phyloP scores from a whole-genome alignment of 2,329 filamentous ascomycete species.

The Metarhizium sp. region DNA sequence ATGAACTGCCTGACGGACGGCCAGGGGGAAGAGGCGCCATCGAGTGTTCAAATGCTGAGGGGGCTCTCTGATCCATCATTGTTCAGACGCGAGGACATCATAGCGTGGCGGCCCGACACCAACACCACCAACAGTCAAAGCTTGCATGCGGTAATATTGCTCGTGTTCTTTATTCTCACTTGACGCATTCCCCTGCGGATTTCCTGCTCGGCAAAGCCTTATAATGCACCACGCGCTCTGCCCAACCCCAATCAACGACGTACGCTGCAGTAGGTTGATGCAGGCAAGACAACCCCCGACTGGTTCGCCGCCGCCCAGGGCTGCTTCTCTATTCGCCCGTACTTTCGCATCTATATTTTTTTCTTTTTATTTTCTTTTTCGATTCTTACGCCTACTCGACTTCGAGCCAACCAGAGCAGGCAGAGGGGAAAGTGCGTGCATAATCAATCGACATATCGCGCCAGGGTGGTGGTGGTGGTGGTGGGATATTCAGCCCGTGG shows the following conservation, averaged over 20 bases:
- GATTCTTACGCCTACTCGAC: not conserved
- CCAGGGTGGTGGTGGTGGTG: not conserved
- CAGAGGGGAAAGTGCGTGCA: not conserved
- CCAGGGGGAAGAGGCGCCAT: not conserved
- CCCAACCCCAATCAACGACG: conserved; percentile 10
- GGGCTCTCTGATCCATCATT: not conserved
- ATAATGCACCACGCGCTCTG: not conserved
- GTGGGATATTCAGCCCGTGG: not conserved
- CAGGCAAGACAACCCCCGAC: conserved; percentile 15
- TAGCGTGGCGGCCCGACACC: conserved; percentile 4
- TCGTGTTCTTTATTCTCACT: not conserved
- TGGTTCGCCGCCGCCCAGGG: conserved; percentile 11
- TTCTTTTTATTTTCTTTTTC: not conserved
- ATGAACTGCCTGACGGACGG: not conserved
- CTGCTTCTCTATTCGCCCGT: conserved; percentile 4
- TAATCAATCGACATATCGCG: not conserved
- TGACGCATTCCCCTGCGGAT: not conserved
- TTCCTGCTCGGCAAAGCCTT: not conserved
- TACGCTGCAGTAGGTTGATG: conserved; percentile 11
- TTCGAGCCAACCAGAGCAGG: not conserved
- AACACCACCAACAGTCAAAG: not conserved
- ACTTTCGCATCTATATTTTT: not conserved
- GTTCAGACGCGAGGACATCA: not conserved
- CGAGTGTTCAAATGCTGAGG: not conserved
- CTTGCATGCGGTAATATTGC: not conserved